Conservation (phyloP, 169 alveolate species). For the Cryptosporidium parvum region DNA sequence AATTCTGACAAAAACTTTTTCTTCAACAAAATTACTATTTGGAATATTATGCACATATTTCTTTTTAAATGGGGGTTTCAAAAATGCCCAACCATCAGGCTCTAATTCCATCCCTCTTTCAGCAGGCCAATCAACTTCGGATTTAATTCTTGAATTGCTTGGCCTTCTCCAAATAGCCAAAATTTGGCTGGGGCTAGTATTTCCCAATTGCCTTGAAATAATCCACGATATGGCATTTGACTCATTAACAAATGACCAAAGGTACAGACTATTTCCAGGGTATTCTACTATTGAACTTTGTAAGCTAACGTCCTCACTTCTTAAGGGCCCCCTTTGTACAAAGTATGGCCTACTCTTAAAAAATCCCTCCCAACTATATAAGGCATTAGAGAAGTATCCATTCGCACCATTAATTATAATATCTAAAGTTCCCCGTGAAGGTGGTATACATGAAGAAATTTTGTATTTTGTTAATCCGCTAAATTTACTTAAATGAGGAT, state of each 20-base stretch:
- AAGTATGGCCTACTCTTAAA: slow-evolving; percentile 65
- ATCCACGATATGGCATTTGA: slow-evolving; percentile 31
- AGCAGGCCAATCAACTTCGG: slow-evolving; percentile 73
- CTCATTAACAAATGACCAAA: slow-evolving; percentile 46
- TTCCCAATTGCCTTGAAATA: slow-evolving; percentile 67
- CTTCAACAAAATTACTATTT: slow-evolving; percentile 23
- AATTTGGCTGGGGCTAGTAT: slow-evolving; percentile 56
- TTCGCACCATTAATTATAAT: slow-evolving; percentile 55
- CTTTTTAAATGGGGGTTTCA: slow-evolving; percentile 60
- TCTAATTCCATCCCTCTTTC: slow-evolving; percentile 69
- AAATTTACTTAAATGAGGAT: slow-evolving; percentile 49
- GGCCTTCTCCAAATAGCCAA: slow-evolving; percentile 68
- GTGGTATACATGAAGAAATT: slow-evolving; percentile 73
- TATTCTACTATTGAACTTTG: slow-evolving; percentile 70
- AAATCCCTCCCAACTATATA: slow-evolving; percentile 69
- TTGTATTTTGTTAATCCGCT: slow-evolving; percentile 56
- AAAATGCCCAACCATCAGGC: slow-evolving; percentile 74
- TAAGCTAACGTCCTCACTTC: slow-evolving; percentile 49
- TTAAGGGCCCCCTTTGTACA: slow-evolving; percentile 67
- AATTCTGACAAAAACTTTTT: slow-evolving; percentile 37
- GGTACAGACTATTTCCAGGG: slow-evolving; percentile 52
- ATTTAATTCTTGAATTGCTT: slow-evolving; percentile 27
- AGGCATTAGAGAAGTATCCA: slow-evolving; percentile 61
- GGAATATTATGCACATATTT: slow-evolving; percentile 54
- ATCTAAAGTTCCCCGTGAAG: slow-evolving; percentile 55